A percentile compares a stretch with the other conserved stretches of the same genome.
Conservation (phyloP, 441 rosid genomes). For the Gossypium trilobum region DNA sequence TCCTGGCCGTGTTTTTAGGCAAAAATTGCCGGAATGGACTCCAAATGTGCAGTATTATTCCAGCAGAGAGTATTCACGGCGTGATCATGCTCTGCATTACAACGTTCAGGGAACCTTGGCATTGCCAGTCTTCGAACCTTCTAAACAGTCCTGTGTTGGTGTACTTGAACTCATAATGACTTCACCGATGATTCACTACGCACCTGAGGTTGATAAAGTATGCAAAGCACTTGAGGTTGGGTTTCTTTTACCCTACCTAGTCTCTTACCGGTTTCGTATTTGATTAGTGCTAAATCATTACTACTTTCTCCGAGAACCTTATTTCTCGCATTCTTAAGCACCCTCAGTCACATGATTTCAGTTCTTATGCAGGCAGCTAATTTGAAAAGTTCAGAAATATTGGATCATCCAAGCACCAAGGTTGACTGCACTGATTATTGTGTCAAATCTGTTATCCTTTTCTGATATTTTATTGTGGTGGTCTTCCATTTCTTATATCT, state of each 20-base stretch:
- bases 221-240: conserved; percentile 96
- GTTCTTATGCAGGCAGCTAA: too few relatives aligned
- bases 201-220: conserved; percentile 26
- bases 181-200: conserved; percentile 68
- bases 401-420: too few relatives aligned
- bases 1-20: conserved; percentile 80
- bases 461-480: too few relatives aligned
- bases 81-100: conserved; percentile 54
- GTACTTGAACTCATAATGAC: conserved; percentile 87
- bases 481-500: too few relatives aligned
- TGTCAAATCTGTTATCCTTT: too few relatives aligned
- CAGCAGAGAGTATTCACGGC: conserved; percentile 65
- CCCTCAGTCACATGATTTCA: conserved; percentile 28
- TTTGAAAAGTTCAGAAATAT: too few relatives aligned
- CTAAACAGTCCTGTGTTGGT: conserved; percentile 65
- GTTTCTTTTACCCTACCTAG: conserved; percentile 11
- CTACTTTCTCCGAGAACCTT: not conserved
- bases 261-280: not conserved
- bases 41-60: conserved; percentile 84
- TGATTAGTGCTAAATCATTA: not conserved
- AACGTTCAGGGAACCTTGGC: conserved; percentile 80
- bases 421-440: too few relatives aligned
- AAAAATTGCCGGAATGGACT: conserved; percentile 82
- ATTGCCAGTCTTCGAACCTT: conserved; percentile 79
- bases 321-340: not conserved